Evolutionary conservation across 208 protist genomes (phyloP).

Genomic region (Endotrypanum monterogeii): DNA sequence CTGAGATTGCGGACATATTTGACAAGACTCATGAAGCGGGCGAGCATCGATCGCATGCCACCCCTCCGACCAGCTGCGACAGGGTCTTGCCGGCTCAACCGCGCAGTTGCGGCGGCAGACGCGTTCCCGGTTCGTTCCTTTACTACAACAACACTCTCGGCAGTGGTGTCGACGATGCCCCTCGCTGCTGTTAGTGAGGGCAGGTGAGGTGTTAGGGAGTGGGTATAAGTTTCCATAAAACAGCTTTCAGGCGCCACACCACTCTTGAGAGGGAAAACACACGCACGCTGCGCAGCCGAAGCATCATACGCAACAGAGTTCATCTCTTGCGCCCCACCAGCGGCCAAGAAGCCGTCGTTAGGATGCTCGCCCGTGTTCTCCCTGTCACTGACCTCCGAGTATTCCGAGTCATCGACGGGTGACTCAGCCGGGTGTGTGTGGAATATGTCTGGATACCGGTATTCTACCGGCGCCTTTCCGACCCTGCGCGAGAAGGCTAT

Average conservation of each 20-base stretch:
- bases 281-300: neutral
- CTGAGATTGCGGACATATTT: no score
- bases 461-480: conserved; percentile 25
- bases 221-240: neutral
- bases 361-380: neutral
- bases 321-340: neutral
- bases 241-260: neutral
- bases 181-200: neutral
- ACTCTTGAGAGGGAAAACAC: neutral
- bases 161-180: neutral
- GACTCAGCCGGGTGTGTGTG: neutral
- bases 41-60: neutral
- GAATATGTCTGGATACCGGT: conserved; percentile 18
- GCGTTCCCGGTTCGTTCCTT: neutral
- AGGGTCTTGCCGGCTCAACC: neutral
- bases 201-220: neutral
- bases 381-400: neutral
- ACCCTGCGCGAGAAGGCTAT: conserved; percentile 43
- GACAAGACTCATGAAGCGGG: neutral
- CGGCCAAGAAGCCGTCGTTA: neutral
- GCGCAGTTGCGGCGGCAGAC: neutral
- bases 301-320: neutral
- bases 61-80: neutral
- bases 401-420: conserved; percentile 13
- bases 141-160: neutral